Evolutionary conservation across 495 filamentous ascomycete species (phyloP).

Genomic region (Penicillium nucicola): DNA sequence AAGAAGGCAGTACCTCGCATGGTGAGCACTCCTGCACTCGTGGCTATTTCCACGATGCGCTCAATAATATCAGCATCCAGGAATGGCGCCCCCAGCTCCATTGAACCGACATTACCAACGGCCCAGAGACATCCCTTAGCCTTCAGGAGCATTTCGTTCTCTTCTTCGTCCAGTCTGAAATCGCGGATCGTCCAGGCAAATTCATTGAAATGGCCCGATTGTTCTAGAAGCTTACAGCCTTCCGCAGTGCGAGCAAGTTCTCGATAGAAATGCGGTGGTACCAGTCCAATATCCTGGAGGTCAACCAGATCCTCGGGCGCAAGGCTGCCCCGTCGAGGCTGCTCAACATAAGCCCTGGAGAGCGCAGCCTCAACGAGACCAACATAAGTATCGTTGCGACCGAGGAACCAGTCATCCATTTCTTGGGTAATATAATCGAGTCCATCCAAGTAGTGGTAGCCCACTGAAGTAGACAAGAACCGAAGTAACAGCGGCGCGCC

Average conservation of each 20-base stretch:
- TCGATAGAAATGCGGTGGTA: constrained; percentile 95
- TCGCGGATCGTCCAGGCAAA: constrained; percentile 87
- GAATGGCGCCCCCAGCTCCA: constrained; percentile 95
- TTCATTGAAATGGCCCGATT: constrained; percentile 94
- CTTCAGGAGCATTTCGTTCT: constrained; percentile 83
- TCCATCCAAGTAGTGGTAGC: constrained; percentile 95
- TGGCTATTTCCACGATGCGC: constrained; percentile 81
- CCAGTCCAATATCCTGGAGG: constrained; percentile 58
- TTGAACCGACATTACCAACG: constrained; percentile 94
- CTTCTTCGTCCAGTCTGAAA: constrained; percentile 75
- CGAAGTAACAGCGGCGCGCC: constrained; percentile 89
- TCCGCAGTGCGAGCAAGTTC: constrained; percentile 91
- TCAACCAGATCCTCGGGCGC: constrained; percentile 56
- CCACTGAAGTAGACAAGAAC: constrained; percentile 91
- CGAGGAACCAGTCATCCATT: constrained; percentile 99
- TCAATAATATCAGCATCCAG: constrained; percentile 81
- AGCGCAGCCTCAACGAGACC: constrained; percentile 91
- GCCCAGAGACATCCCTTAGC: constrained; percentile 98
- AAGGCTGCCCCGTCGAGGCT: constrained; percentile 39
- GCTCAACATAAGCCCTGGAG: constrained; percentile 77
- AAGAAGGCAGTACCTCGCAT: constrained; percentile 95
- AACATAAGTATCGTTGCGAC: constrained; percentile 93
- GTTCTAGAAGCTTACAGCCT: constrained; percentile 81
- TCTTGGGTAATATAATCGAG: constrained; percentile 98
- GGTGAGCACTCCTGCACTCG: constrained; percentile 81